Evolutionary conservation across 768 basidiomycete species (phyloP).

Genomic region (Pluteus cervinus): DNA sequence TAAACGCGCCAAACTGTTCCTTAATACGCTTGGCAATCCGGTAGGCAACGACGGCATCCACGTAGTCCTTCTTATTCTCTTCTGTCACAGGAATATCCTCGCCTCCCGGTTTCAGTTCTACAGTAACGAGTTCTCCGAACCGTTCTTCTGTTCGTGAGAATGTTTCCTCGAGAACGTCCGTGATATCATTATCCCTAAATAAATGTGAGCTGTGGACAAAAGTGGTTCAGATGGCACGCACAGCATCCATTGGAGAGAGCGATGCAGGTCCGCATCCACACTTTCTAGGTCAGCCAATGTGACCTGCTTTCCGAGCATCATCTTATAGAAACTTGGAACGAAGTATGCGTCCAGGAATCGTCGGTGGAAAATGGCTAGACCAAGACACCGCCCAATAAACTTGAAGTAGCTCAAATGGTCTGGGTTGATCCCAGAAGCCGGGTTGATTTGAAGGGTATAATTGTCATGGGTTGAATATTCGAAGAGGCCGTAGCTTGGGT

Average conservation of each 20-base stretch:
- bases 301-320: constrained; percentile 59
- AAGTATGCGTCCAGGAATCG: constrained; percentile 79
- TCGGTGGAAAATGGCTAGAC: constrained; percentile 72
- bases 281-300: constrained; percentile 61
- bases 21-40: constrained; percentile 77
- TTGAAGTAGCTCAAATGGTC: constrained; percentile 79
- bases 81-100: constrained; percentile 59
- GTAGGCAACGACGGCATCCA: constrained; percentile 73
- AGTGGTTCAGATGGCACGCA: constrained; percentile 26
- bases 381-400: constrained; percentile 71
- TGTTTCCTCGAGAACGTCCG: constrained; percentile 66
- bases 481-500: constrained; percentile 77
- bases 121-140: constrained; percentile 65
- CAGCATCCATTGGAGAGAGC: constrained; percentile 74
- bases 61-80: constrained; percentile 74
- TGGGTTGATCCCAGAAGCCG: constrained; percentile 68
- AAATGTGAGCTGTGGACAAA: background rate
- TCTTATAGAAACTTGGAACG: constrained; percentile 77
- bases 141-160: constrained; percentile 69
- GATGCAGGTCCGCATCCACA: constrained; percentile 61
- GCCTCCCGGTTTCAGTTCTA: constrained; percentile 62
- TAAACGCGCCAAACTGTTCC: constrained; percentile 82
- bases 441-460: constrained; percentile 78
- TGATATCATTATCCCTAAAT: constrained; percentile 68
- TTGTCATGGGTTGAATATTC: constrained; percentile 79